A percentile compares a stretch with the other conserved stretches of the same genome.
Conservation (phyloP, 1,139 yeast genomes). For the Debaryomycetaceae sp. region DNA sequence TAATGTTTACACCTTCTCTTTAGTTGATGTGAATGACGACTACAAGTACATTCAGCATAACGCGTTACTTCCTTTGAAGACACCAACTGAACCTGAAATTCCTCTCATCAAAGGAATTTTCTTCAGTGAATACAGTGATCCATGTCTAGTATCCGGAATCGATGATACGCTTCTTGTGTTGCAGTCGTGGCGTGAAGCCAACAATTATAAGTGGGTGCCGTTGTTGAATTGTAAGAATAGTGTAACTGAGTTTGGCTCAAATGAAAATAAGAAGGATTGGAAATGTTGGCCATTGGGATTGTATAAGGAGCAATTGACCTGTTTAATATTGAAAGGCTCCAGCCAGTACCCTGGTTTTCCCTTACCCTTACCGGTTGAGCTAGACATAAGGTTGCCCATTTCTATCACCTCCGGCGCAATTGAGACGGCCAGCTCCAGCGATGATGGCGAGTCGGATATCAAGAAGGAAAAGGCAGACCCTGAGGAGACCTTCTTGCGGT, state of each 20-base stretch:
- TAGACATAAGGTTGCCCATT: constrained; percentile 67
- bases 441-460: constrained; percentile 20
- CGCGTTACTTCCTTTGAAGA: constrained; percentile 34
- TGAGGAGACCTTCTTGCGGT: constrained; percentile 43
- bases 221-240: constrained; percentile 64
- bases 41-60: constrained; percentile 41
- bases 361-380: constrained; percentile 75
- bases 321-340: constrained; percentile 69
- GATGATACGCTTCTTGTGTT: constrained; percentile 70
- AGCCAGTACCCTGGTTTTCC: constrained; percentile 63
- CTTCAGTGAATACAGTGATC: constrained; percentile 83
- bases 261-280: constrained; percentile 46
- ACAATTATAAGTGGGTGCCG: constrained; percentile 87
- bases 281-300: constrained; percentile 89
- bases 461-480: constrained; percentile 35
- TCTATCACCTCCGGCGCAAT: constrained; percentile 14
- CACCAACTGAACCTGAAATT: constrained; percentile 12
- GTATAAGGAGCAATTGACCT: constrained; percentile 61
- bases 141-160: constrained; percentile 70
- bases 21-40: constrained; percentile 34
- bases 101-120: constrained; percentile 65
- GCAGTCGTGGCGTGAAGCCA: constrained; percentile 71
- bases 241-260: constrained; percentile 51
- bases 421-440: constrained; percentile 12
- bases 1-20: constrained; percentile 32